Conservation (phyloP, 75 land plant genomes). For the Ceratopteris richardii region DNA sequence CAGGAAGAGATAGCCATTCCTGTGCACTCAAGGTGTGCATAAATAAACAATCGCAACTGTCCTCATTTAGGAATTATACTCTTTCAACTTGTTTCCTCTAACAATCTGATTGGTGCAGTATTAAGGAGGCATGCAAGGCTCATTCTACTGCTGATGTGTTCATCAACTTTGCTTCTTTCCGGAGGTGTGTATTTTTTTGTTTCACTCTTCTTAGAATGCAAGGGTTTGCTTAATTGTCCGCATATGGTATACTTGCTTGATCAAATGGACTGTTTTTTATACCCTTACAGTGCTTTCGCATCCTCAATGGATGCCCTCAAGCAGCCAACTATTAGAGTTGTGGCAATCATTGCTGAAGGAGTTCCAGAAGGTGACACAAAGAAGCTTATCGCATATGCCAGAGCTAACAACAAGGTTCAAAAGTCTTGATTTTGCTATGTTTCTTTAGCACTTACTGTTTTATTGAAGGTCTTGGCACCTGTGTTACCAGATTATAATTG, state of each 20-base stretch:
- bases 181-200: slow-evolving; percentile 46
- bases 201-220: too few species aligned
- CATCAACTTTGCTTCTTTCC: slow-evolving; percentile 92
- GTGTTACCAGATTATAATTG: slow-evolving; percentile 69
- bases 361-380: slow-evolving; percentile 93
- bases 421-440: background rate
- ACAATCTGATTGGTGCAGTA: slow-evolving; percentile 53
- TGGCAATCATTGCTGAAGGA: slow-evolving; percentile 97
- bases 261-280: too few species aligned
- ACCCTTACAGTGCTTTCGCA: slow-evolving; percentile 84
- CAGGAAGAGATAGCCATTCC: slow-evolving; percentile 98
- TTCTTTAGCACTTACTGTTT: background rate
- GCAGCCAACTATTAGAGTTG: slow-evolving; percentile 92
- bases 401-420: slow-evolving; percentile 79
- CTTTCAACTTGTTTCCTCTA: background rate
- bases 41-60: too few species aligned
- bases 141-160: slow-evolving; percentile 99
- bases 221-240: background rate
- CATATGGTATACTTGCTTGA: too few species aligned
- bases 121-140: slow-evolving; percentile 70
- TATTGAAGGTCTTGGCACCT: too few species aligned
- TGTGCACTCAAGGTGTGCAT: slow-evolving; percentile 54
- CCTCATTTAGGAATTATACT: too few species aligned
- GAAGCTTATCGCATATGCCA: slow-evolving; percentile 89
- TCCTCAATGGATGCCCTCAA: slow-evolving; percentile 88